Evolutionary conservation across 2,329 filamentous ascomycete species (phyloP).

Genomic region (Trematosphaeria pertusa): DNA sequence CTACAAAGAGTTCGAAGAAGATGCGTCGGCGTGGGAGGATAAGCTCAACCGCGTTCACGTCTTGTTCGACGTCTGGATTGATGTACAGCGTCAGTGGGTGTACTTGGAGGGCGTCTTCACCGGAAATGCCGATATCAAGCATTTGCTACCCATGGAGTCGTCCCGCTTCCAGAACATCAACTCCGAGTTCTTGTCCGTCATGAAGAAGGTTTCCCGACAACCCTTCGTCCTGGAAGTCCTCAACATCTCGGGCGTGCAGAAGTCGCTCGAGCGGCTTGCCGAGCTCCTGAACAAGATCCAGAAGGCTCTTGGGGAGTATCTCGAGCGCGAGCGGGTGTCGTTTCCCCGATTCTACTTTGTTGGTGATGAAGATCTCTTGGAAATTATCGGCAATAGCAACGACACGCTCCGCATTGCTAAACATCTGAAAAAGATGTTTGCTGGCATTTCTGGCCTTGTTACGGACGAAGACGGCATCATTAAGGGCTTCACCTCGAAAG

Average conservation of each 20-base stretch:
- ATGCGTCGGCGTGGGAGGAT: conserved; percentile 96
- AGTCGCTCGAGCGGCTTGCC: conserved; percentile 93
- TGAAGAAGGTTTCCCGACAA: conserved; percentile 99
- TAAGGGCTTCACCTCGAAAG: conserved; percentile 91
- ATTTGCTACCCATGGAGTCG: conserved; percentile 93
- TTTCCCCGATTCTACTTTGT: conserved; percentile 99
- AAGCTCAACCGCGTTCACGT: conserved; percentile 97
- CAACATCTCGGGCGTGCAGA: conserved; percentile 93
- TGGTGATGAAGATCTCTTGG: conserved; percentile 94
- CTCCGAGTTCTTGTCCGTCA: conserved; percentile 96
- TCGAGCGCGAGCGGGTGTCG: conserved; percentile 95
- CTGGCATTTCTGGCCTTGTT: conserved; percentile 85
- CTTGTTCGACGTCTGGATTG: conserved; percentile 99
- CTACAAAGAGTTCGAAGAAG: conserved; percentile 99
- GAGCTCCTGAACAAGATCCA: conserved; percentile 99
- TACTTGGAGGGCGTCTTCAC: conserved; percentile 99
- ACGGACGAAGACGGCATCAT: conserved; percentile 93
- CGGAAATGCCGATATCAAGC: conserved; percentile 98
- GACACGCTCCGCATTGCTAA: conserved; percentile 96
- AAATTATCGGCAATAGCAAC: conserved; percentile 99
- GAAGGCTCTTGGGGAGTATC: conserved; percentile 96
- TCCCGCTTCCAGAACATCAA: conserved; percentile 99
- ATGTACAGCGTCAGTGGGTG: conserved; percentile 99
- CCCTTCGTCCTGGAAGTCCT: conserved; percentile 95
- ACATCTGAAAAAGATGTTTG: conserved; percentile 99